Conservation (phyloP, 257 asterid species). For the Solanum okadae region DNA sequence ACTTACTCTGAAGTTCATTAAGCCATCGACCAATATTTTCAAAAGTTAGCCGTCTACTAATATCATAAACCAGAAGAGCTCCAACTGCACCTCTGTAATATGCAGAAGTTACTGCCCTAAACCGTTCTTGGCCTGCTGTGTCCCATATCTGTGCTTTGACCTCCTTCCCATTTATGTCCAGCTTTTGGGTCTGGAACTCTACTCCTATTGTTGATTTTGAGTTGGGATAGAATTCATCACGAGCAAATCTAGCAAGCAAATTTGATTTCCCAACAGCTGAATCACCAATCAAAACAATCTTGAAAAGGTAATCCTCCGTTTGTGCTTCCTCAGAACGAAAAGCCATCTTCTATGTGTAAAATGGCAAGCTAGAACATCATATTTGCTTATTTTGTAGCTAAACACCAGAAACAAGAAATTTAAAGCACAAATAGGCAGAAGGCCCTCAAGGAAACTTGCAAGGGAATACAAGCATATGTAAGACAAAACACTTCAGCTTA, state of each 20-base stretch:
- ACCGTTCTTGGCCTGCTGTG: conserved; percentile 97
- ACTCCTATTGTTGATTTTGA: conserved; percentile 96
- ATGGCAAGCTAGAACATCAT: conserved; percentile 26
- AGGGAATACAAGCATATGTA: conserved; percentile 21
- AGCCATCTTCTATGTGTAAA: conserved; percentile 46
- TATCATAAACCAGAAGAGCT: conserved; percentile 89
- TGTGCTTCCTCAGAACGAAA: background rate
- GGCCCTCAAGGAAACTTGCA: conserved; percentile 22
- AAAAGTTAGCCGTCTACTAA: conserved; percentile 83
- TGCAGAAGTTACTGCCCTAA: conserved; percentile 95
- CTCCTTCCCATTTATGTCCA: conserved; percentile 80
- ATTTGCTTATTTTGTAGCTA: background rate
- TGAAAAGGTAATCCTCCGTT: conserved; percentile 9
- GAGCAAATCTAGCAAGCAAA: conserved; percentile 89
- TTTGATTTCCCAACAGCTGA: conserved; percentile 98
- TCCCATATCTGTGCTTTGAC: conserved; percentile 98
- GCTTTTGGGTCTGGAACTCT: conserved; percentile 92
- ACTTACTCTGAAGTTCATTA: conserved; percentile 92
- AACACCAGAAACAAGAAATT: background rate
- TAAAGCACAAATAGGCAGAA: background rate
- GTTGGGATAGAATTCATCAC: conserved; percentile 84
- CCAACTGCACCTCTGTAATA: conserved; percentile 98
- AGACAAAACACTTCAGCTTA: conserved; percentile 10
- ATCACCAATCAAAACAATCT: conserved; percentile 30
- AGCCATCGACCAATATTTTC: conserved; percentile 87